These are phyloP conservation scores for Epichloe gansuensis DNA, from an alignment of 2,329 filamentous ascomycete species.

Conservation along the genomic window DNA sequence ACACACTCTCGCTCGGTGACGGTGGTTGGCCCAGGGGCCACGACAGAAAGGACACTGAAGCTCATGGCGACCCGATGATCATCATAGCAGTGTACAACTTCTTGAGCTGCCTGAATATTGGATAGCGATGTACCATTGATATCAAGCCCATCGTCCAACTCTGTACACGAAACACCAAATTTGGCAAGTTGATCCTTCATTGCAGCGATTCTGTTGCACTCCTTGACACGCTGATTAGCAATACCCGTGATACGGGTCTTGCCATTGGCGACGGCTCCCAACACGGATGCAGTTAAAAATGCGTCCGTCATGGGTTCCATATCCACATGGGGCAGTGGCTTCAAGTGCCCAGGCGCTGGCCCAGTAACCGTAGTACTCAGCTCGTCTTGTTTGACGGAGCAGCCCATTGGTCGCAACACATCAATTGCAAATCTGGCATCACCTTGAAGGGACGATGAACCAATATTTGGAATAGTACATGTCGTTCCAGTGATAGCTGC, in stretches of 20 bases:
- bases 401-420: conserved; percentile 86
- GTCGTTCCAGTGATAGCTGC: conserved; percentile 92
- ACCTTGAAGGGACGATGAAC: conserved; percentile 79
- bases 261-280: conserved; percentile 77
- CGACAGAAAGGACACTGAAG: conserved; percentile 76
- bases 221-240: conserved; percentile 94
- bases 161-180: conserved; percentile 74
- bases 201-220: conserved; percentile 89
- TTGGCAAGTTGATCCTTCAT: conserved; percentile 94
- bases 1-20: conserved; percentile 86
- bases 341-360: conserved; percentile 59
- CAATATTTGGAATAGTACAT: conserved; percentile 94
- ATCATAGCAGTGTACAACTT: conserved; percentile 81
- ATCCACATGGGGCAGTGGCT: conserved; percentile 69
- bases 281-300: conserved; percentile 85
- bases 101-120: conserved; percentile 41
- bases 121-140: conserved; percentile 40
- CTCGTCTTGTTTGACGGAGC: conserved; percentile 70
- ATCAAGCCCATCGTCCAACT: conserved; percentile 91
- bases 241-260: conserved; percentile 85
- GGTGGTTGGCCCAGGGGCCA: conserved; percentile 57
- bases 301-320: conserved; percentile 99
- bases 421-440: conserved; percentile 91
- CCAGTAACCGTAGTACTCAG: conserved; percentile 88
- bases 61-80: conserved; percentile 98